These are phyloP conservation scores for Penicillium antarcticum DNA, from an alignment of 495 filamentous ascomycete species.

Conservation along the genomic window DNA sequence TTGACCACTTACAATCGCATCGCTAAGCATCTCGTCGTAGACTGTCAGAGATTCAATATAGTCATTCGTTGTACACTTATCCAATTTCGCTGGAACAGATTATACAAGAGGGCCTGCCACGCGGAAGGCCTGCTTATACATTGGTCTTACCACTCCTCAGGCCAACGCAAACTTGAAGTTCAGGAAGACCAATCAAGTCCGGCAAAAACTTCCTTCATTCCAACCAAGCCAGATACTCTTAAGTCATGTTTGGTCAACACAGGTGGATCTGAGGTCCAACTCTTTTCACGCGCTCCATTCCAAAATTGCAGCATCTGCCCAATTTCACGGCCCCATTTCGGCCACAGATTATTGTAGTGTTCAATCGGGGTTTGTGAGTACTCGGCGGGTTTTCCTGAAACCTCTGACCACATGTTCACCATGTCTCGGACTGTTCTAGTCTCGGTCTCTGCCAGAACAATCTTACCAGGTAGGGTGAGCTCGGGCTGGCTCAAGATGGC, in stretches of 20 bases:
- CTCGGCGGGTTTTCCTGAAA: constrained; percentile 23
- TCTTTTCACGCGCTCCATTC: constrained; percentile 1
- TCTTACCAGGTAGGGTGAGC: constrained; percentile 20
- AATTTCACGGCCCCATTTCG: constrained; percentile 9
- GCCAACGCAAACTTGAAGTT: too few relatives aligned
- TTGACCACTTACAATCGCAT: too few relatives aligned
- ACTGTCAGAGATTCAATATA: too few relatives aligned
- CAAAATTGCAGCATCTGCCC: constrained; percentile 8
- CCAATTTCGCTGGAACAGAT: too few relatives aligned
- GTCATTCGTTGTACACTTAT: too few relatives aligned
- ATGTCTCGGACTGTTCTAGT: constrained; percentile 26
- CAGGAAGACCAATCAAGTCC: neutral
- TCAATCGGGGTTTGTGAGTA: constrained; percentile 15
- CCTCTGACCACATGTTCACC: constrained; percentile 33
- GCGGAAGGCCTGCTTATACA: too few relatives aligned
- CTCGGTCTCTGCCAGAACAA: constrained; percentile 30
- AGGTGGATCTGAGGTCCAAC: neutral
- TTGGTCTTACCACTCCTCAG: too few relatives aligned
- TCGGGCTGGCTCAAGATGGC: constrained; percentile 36
- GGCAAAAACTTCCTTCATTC: constrained; percentile 8
- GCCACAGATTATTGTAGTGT: constrained; percentile 11
- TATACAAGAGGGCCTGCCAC: too few relatives aligned
- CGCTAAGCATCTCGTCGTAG: too few relatives aligned
- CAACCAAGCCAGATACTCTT: constrained; percentile 6
- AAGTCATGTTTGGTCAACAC: constrained; percentile 8